Conservation (phyloP, 148 eudicot genomes). For the Nyssa sinensis region DNA sequence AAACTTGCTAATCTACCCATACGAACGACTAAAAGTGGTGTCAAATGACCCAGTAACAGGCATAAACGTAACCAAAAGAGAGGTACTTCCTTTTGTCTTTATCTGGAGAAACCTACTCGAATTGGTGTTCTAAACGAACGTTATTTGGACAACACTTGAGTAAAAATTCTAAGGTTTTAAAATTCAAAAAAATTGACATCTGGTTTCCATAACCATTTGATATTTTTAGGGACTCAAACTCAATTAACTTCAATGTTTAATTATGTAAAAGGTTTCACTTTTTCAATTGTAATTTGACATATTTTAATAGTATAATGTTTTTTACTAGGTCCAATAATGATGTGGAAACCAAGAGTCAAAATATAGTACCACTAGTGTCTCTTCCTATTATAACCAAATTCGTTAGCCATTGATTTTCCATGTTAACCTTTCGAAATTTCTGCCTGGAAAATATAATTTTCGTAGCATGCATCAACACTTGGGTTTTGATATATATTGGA, state of each 20-base stretch:
- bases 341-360: not conserved
- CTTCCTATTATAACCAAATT: not conserved
- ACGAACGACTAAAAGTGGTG: conserved; percentile 36
- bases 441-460: not conserved
- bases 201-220: not conserved
- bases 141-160: no score
- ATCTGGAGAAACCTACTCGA: no score
- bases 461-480: not conserved
- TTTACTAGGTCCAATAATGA: not conserved
- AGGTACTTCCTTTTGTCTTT: conserved; percentile 35
- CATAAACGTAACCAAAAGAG: conserved; percentile 41
- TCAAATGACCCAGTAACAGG: conserved; percentile 36
- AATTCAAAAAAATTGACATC: no score
- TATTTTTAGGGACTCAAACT: no score
- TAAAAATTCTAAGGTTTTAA: not conserved
- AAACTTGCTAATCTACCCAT: conserved; percentile 32
- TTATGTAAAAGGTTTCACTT: no score
- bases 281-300: no score
- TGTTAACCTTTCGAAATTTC: not conserved
- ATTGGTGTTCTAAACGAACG: no score
- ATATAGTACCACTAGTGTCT: not conserved
- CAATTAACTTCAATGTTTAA: no score
- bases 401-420: no score
- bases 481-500: not conserved
- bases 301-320: no score